Percentiles rank a stretch among this genome's conserved stretches.
phyloP scores from a whole-genome alignment of 1,284 basidiomycete genomes.

The Takashimella koratensis region DNA sequence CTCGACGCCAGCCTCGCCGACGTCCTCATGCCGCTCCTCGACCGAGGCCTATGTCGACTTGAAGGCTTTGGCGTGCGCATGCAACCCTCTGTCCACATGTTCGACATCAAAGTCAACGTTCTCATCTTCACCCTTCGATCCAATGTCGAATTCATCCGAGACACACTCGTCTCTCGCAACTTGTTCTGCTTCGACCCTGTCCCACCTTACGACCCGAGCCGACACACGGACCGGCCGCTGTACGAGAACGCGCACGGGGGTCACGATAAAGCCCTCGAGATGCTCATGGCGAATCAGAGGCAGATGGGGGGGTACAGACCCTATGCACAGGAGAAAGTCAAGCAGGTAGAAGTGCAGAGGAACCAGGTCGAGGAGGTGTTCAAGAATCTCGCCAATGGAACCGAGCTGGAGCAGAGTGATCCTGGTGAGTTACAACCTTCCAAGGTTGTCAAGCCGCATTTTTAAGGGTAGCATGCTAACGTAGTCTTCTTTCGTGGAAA shows the following conservation, averaged over 20 bases:
- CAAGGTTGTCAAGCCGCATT: slow-evolving; percentile 9
- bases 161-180: slow-evolving; percentile 64
- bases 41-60: slow-evolving; percentile 73
- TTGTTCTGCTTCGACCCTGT: slow-evolving; percentile 77
- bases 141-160: slow-evolving; percentile 75
- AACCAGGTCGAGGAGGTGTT: slow-evolving; percentile 93
- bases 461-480: not conserved
- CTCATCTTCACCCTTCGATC: slow-evolving; percentile 89
- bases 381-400: slow-evolving; percentile 77
- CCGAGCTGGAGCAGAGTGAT: slow-evolving; percentile 79
- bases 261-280: slow-evolving; percentile 20
- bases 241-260: slow-evolving; percentile 83
- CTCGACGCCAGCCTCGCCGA: slow-evolving; percentile 78
- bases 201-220: slow-evolving; percentile 54
- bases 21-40: slow-evolving; percentile 71
- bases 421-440: slow-evolving; percentile 63
- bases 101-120: slow-evolving; percentile 63
- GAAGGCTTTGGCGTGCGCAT: slow-evolving; percentile 59
- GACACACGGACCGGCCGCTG: slow-evolving; percentile 59
- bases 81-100: slow-evolving; percentile 33
- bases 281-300: slow-evolving; percentile 22
- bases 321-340: slow-evolving; percentile 55
- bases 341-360: slow-evolving; percentile 85
- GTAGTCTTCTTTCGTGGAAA: too few relatives aligned
- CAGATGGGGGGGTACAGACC: slow-evolving; percentile 1